Evolutionary conservation across 2,329 filamentous ascomycete species (phyloP), one percentile per base, ranked within the genome.

Genomic region (Falciphora oryzae): DNA sequence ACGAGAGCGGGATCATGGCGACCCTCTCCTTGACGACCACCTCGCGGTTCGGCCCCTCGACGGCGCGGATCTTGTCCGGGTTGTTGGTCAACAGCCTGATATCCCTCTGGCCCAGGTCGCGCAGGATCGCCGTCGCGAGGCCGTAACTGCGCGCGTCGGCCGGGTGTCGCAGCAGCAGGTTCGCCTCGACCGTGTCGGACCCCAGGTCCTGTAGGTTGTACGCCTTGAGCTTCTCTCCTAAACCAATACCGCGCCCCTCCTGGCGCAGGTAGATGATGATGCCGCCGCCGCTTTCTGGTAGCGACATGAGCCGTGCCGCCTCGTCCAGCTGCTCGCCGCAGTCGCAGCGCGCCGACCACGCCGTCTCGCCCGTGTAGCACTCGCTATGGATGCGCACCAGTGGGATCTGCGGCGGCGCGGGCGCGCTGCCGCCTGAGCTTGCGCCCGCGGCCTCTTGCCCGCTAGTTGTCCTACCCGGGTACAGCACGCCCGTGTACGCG

Each of bases 311-410:
- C 31, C 95, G 85, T 1, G 94, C 95, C 1, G 95, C 95, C 79
- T 99, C 95, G 75, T 99, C 95, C 2, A 99, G 84, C 75, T 99
- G 95, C 78, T 99, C 95, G 65, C 95, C 95, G 75, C 95, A 99
- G 78, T 99, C 95, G 79, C 95, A 99, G 32, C 95, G 88, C 50
- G 95, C 94, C 10, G 93, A 97, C 95, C 95, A 98, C 1, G 96
- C 95, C 0, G 95, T 99, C 81, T 99, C 95, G 66, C 95, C 95
- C 0, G 95, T 99, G 77, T 99, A 99, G 79, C 95, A 99, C 77
- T 99, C 95, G 3, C 92, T 96, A 76, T 99, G 95, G 73, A 99
- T 99, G 65, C 95, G 86, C 60, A 99, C 94, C 56, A 99, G 81
- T 0, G 95, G 92, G 1, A 89, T 57, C 13, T 68, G 35, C 44